phyloP scores from a whole-genome alignment of 2,329 filamentous ascomycete genomes.

The Coniochaeta sp. region DNA sequence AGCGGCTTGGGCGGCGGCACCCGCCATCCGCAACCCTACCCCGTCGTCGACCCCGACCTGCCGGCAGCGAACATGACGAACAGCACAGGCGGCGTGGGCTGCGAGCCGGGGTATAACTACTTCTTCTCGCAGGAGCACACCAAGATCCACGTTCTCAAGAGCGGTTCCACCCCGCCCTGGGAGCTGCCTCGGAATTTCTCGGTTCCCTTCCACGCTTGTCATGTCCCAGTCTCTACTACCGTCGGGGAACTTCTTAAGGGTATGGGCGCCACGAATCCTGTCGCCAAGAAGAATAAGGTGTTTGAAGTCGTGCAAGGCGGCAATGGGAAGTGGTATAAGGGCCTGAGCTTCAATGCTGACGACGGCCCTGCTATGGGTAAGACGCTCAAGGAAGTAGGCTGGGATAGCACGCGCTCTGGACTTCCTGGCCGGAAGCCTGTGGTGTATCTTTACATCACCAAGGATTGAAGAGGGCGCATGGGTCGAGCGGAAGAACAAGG shows the following conservation, averaged over 20 bases:
- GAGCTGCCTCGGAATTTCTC: constrained; percentile 32
- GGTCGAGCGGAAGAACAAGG: neutral
- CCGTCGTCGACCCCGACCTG: constrained; percentile 34
- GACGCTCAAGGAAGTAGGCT: constrained; percentile 50
- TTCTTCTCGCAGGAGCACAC: constrained; percentile 52
- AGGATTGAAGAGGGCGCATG: constrained; percentile 27
- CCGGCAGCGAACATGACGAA: constrained; percentile 50
- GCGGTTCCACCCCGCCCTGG: constrained; percentile 42
- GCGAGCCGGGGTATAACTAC: constrained; percentile 58
- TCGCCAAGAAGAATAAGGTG: constrained; percentile 46
- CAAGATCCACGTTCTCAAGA: constrained; percentile 52
- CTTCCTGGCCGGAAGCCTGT: constrained; percentile 41
- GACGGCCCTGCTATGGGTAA: constrained; percentile 39
- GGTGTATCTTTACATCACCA: constrained; percentile 55
- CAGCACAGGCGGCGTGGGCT: constrained; percentile 48
- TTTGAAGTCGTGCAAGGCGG: constrained; percentile 49
- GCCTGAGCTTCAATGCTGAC: constrained; percentile 42
- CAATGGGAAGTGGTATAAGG: constrained; percentile 53
- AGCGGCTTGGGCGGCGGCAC: constrained; percentile 20
- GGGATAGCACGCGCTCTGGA: constrained; percentile 46
- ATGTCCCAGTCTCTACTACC: constrained; percentile 45
- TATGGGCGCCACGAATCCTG: constrained; percentile 47
- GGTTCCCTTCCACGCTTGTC: constrained; percentile 40
- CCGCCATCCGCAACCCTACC: constrained; percentile 34
- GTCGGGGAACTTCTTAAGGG: constrained; percentile 51